Base-by-base conservation (phyloP, 139 green algal genomes). In the Picochlorum sp. region DNA sequence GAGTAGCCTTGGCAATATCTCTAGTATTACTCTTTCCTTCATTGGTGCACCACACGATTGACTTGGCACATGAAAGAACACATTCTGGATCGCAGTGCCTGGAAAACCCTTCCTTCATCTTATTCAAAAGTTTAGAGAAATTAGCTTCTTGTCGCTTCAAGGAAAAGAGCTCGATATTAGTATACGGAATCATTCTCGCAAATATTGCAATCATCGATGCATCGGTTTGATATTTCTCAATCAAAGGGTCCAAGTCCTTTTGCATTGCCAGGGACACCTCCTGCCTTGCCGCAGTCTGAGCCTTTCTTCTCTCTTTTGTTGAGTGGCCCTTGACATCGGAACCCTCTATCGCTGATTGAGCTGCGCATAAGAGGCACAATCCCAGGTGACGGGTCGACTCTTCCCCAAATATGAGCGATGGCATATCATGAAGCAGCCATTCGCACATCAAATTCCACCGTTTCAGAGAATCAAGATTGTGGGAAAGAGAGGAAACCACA, bases 161-260 rank as follows among this genome's bases (percentile, higher is more conserved):
- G 16, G 67, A 67, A 56, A 77, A 90, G 20, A 83, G 47, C 61
- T 90, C 83, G 64, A 90, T 61, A 38, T 79, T 72, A 30, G 90
- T 60, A 13, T 79, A 55, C 3, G 68, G 65, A 4, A 84, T 49
- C 1, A 80, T 24, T 2, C 57, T 44, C 23, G 81, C 68, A 51
- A 90, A 20, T 11, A n/a, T 26, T 45, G 16, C 57, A 41, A 79
- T 77, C 73, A 79, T 67, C 1, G 57, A 37, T 1, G 74, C 47
- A 32, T 83, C 69, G 13, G 72, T 61, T 62, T 86, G 73, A 65
- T 71, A 77, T 54, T 66, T 75, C 30, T 60, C 70, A 59, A 89
- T 61, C 55, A 88, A 66, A 21, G 20, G 47, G 15, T 71, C 78
- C 52, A 89, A 72, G 21, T 69, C 45, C 15, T 72, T 54, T 41